These are phyloP conservation scores for Xeromyces bisporus DNA, from an alignment of 495 filamentous ascomycete genomes.

Conservation along the genomic window DNA sequence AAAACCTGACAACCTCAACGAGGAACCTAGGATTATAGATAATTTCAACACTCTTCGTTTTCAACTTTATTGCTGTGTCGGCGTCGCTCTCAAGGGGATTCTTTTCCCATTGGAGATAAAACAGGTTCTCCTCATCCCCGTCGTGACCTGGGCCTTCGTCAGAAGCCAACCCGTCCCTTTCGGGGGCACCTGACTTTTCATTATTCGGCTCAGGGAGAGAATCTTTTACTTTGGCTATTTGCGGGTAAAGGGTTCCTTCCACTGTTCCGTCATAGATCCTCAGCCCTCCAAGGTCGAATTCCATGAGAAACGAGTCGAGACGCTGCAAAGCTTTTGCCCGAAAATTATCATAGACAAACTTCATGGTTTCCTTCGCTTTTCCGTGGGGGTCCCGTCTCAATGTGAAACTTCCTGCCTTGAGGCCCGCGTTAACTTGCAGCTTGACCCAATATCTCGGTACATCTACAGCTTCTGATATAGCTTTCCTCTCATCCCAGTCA, in stretches of 20 bases:
- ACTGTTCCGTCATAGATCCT: slow-evolving; percentile 94
- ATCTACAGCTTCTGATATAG: slow-evolving; percentile 71
- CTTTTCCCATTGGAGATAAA: slow-evolving; percentile 80
- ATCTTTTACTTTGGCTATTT: slow-evolving; percentile 91
- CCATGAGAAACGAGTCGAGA: slow-evolving; percentile 73
- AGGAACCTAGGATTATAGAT: slow-evolving; percentile 92
- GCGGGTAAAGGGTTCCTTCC: slow-evolving; percentile 69
- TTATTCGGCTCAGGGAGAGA: slow-evolving; percentile 37
- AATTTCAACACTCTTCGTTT: slow-evolving; percentile 88
- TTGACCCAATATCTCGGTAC: slow-evolving; percentile 80
- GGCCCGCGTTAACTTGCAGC: slow-evolving; percentile 73
- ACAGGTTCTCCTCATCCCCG: slow-evolving; percentile 60
- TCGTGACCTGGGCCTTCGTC: slow-evolving; percentile 33
- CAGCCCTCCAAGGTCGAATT: slow-evolving; percentile 80
- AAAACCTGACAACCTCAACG: slow-evolving; percentile 79
- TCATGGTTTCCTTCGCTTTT: slow-evolving; percentile 59
- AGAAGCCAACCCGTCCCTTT: slow-evolving; percentile 46
- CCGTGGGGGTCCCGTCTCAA: slow-evolving; percentile 76
- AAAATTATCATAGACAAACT: slow-evolving; percentile 85
- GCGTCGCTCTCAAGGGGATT: slow-evolving; percentile 86
- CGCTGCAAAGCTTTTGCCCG: slow-evolving; percentile 72
- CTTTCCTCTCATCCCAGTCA: slow-evolving; percentile 94
- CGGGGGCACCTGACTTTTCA: slow-evolving; percentile 25
- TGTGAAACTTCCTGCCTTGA: slow-evolving; percentile 87
- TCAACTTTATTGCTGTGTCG: slow-evolving; percentile 75